These are phyloP conservation scores for Suillus weaverae DNA, from an alignment of 768 basidiomycete species.

Conservation along the genomic window DNA sequence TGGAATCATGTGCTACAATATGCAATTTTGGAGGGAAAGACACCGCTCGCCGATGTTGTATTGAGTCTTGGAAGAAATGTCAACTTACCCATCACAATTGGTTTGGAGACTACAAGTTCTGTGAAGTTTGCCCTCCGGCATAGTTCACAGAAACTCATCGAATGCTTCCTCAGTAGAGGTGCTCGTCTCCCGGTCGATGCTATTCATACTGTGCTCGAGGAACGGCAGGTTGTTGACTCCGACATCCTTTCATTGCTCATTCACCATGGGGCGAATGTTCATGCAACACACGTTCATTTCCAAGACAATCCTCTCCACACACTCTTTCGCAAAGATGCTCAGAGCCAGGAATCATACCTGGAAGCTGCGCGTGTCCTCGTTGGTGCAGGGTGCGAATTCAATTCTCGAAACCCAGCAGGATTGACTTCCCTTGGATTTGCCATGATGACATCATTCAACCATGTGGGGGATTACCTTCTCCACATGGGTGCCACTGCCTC, in stretches of 20 bases:
- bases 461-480: not conserved
- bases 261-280: not conserved
- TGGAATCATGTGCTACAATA: not conserved
- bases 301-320: not conserved
- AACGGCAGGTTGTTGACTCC: not conserved
- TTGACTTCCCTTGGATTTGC: constrained; percentile 9
- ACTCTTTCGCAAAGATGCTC: not conserved
- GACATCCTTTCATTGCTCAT: not conserved
- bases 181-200: not conserved
- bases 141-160: not conserved
- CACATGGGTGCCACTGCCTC: not conserved
- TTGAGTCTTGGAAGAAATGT: not conserved
- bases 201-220: not conserved
- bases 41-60: not conserved
- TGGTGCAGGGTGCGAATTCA: constrained; percentile 11
- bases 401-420: not conserved
- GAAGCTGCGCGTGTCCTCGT: constrained; percentile 8
- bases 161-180: not conserved
- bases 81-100: not conserved
- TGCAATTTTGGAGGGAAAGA: not conserved
- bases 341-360: not conserved
- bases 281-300: not conserved
- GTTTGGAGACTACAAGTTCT: not conserved
- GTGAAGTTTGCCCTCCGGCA: not conserved
- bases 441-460: not conserved